phyloP scores from a whole-genome alignment of 352 stramenopile genomes.

The Globisporangium middletonii region DNA sequence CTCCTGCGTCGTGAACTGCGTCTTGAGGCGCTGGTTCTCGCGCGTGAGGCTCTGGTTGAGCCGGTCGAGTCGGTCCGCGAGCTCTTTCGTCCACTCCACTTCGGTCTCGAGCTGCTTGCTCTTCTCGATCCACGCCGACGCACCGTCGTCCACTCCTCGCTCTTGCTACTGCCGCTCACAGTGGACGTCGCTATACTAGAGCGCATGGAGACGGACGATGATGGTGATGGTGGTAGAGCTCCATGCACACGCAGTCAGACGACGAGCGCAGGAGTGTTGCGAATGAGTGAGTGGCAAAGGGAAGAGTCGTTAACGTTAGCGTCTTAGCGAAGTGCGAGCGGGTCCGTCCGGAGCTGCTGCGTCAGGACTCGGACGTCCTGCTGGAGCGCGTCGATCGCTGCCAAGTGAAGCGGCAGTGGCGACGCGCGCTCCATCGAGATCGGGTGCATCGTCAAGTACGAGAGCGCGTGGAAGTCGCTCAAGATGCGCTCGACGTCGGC shows the following conservation, averaged over 20 bases:
- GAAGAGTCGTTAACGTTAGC: too few relatives aligned
- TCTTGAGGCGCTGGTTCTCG: slow-evolving; percentile 88
- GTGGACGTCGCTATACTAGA: slow-evolving; percentile 58
- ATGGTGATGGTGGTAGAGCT: too few relatives aligned
- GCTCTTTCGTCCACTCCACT: slow-evolving; percentile 89
- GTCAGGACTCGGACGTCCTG: slow-evolving; percentile 15
- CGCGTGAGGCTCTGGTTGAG: slow-evolving; percentile 86
- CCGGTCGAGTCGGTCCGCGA: slow-evolving; percentile 84
- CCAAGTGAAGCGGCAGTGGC: slow-evolving; percentile 54
- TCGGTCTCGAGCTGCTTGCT: slow-evolving; percentile 87
- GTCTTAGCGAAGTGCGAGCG: slow-evolving; percentile 9
- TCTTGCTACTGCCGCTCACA: slow-evolving; percentile 85
- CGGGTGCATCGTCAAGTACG: slow-evolving; percentile 70
- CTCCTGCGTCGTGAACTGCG: slow-evolving; percentile 89
- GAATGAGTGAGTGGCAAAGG: too few relatives aligned
- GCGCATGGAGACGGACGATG: too few relatives aligned
- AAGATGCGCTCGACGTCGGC: slow-evolving; percentile 29
- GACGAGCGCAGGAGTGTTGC: too few relatives aligned
- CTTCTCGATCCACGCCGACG: slow-evolving; percentile 89
- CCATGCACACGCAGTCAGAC: too few relatives aligned
- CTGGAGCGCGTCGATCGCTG: slow-evolving; percentile 26
- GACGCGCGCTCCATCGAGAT: slow-evolving; percentile 56
- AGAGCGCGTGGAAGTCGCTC: slow-evolving; percentile 54
- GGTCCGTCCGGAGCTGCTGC: slow-evolving; percentile 16
- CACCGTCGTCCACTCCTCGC: slow-evolving; percentile 76